Evolutionary conservation across 805 yeast genomes (phyloP).

Genomic region (Candida rishiriensis): DNA sequence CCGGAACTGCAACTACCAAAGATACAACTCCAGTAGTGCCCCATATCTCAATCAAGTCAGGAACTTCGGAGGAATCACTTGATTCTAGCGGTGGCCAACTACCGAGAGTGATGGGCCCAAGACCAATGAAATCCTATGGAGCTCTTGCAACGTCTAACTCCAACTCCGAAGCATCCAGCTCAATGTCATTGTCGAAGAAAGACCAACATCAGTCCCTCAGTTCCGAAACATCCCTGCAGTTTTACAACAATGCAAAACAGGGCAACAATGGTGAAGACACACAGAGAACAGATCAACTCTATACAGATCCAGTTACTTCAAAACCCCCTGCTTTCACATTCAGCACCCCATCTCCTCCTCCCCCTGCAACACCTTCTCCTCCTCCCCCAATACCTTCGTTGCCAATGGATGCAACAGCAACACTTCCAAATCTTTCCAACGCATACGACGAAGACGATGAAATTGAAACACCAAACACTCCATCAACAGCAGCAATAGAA

Average conservation of each 20-base stretch:
- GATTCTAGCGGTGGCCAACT: neutral
- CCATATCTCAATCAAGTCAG: neutral
- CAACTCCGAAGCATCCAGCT: too few relatives aligned
- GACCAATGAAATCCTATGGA: neutral
- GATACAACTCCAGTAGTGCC: neutral
- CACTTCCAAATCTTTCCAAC: neutral
- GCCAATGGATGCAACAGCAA: neutral
- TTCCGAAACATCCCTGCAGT: slow-evolving; percentile 3
- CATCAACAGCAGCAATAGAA: slow-evolving; percentile 3
- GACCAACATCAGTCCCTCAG: slow-evolving; percentile 1
- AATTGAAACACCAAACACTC: slow-evolving; percentile 1
- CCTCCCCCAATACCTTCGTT: neutral
- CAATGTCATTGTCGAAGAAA: neutral
- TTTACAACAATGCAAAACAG: neutral
- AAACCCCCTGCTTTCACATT: neutral
- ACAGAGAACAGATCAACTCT: too few relatives aligned
- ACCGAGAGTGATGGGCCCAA: neutral
- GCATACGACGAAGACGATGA: neutral
- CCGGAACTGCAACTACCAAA: neutral
- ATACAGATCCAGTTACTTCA: too few relatives aligned
- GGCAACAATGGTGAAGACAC: too few relatives aligned
- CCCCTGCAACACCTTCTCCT: neutral
- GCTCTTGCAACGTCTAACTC: too few relatives aligned
- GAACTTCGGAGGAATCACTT: neutral
- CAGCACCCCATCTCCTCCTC: neutral